A percentile compares a stretch with the other conserved stretches of the same genome.
Conservation (phyloP, 2,329 filamentous ascomycete species). For the Colletotrichum falcatum region DNA sequence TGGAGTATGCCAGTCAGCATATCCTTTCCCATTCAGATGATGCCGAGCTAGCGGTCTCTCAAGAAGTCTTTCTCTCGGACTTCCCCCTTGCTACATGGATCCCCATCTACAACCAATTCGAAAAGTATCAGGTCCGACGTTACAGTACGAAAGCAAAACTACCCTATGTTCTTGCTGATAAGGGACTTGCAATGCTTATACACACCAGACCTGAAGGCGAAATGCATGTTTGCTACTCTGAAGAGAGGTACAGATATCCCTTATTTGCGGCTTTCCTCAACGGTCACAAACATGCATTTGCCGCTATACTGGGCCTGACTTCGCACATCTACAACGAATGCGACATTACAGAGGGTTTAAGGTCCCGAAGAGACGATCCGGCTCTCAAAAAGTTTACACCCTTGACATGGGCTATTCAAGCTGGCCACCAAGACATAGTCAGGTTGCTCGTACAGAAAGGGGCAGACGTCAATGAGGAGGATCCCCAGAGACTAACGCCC, state of each 20-base stretch:
- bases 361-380: not conserved
- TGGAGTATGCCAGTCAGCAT: slow-evolving; percentile 58
- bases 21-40: slow-evolving; percentile 56
- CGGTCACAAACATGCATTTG: slow-evolving; percentile 45
- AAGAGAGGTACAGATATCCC: slow-evolving; percentile 49
- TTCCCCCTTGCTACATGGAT: slow-evolving; percentile 50
- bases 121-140: slow-evolving; percentile 44
- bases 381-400: slow-evolving; percentile 29
- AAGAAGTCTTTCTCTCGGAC: slow-evolving; percentile 48
- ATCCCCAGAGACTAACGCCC: rapidly evolving
- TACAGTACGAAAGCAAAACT: slow-evolving; percentile 46
- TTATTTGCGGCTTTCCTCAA: slow-evolving; percentile 52
- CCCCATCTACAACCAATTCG: slow-evolving; percentile 47
- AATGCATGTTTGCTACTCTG: slow-evolving; percentile 33
- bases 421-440: slow-evolving; percentile 43
- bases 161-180: slow-evolving; percentile 53
- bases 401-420: slow-evolving; percentile 45
- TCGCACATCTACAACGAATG: slow-evolving; percentile 23
- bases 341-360: slow-evolving; percentile 26
- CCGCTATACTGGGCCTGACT: slow-evolving; percentile 42
- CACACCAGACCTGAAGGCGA: slow-evolving; percentile 42
- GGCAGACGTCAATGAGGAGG: slow-evolving; percentile 1
- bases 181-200: slow-evolving; percentile 46
- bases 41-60: slow-evolving; percentile 46
- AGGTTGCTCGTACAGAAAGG: slow-evolving; percentile 39